Evolutionary conservation across 352 stramenopile genomes (phyloP), one percentile per base, ranked within the genome.

Genomic region (Pythium apleroticum): DNA sequence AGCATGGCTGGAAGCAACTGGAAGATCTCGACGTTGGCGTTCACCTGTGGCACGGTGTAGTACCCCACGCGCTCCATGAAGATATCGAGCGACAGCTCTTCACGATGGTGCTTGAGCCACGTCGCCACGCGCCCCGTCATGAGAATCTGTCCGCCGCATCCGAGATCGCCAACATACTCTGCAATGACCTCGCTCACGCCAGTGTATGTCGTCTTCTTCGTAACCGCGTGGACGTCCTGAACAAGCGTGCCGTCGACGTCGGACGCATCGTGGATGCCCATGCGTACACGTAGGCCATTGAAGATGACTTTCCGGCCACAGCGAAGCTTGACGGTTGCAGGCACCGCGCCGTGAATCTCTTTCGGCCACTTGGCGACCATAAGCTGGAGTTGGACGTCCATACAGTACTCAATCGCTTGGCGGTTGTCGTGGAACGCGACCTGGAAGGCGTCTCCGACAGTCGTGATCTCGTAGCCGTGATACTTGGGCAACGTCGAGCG

Each of bases 391-490:
- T 63, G 56, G 3, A 63, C 56, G 33, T 63, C 56, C 25, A 63
- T 25, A 28, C 39, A 63, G 20, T 54, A 63, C 56, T 71, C 73
- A 7, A 86, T 76, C 3, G 80, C 82, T 49, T 91, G 80, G 12
- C 66, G 66, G 39, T 87, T 81, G 39, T 74, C 81, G 63, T 87
- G 82, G 53, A 91, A 91, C 1, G 80, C 80, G 8, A 91, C 39
- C 24, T 89, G 80, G 65, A 91, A 91, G 1, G 82, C 73, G 31
- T 91, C 82, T 2, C 82, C 82, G 3, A 72, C 74, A 1, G 81
- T 91, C 28, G 81, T 89, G 62, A 91, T 89, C 62, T 91, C 81
- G 56, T 91, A 91, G 20, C 81, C 81, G 35, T 73, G 72, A 25
- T 89, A 78, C 24, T 74, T 74, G 15, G 65, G 58, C 49, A 77